Conservation (phyloP, 1,284 basidiomycete genomes). For the Thecaphora frezii region DNA sequence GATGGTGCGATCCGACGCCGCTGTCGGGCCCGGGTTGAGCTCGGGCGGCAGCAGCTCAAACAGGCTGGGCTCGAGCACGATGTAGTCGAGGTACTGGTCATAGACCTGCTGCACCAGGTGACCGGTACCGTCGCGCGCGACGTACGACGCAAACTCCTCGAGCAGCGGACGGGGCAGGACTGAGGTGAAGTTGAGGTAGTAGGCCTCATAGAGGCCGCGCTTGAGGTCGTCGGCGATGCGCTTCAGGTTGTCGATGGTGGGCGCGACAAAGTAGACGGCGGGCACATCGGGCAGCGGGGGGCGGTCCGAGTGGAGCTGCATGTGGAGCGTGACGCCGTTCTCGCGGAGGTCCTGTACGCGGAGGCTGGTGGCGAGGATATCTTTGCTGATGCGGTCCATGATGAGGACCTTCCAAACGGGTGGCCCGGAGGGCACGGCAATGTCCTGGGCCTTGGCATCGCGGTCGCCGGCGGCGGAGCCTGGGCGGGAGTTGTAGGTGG, state of each 20-base stretch:
- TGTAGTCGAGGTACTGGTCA: slow-evolving; percentile 89
- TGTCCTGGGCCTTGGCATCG: slow-evolving; percentile 1
- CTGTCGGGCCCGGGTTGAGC: no score
- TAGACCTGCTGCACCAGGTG: slow-evolving; percentile 62
- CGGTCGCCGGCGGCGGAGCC: slow-evolving; percentile 25
- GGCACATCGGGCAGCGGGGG: slow-evolving; percentile 93
- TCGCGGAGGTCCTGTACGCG: slow-evolving; percentile 95
- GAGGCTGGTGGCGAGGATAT: slow-evolving; percentile 89
- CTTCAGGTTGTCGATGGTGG: slow-evolving; percentile 80
- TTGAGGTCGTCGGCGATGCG: slow-evolving; percentile 69
- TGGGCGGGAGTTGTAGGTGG: slow-evolving; percentile 28
- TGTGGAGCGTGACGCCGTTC: slow-evolving; percentile 93
- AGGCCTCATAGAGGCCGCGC: slow-evolving; percentile 85
- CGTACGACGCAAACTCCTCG: slow-evolving; percentile 87
- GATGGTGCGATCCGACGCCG: slow-evolving; percentile 36
- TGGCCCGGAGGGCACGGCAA: slow-evolving; percentile 63
- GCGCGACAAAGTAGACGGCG: slow-evolving; percentile 93
- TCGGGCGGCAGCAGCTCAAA: slow-evolving; percentile 82
- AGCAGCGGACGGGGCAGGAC: slow-evolving; percentile 81
- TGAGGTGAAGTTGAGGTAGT: slow-evolving; percentile 93
- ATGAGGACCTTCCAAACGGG: slow-evolving; percentile 96
- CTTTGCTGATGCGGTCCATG: slow-evolving; percentile 91
- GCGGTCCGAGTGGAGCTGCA: slow-evolving; percentile 84
- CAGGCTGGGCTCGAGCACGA: slow-evolving; percentile 88
- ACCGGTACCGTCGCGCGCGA: slow-evolving; percentile 80